These are phyloP conservation scores for Citrus australasica DNA, from an alignment of 345 rosid species.

Conservation along the genomic window DNA sequence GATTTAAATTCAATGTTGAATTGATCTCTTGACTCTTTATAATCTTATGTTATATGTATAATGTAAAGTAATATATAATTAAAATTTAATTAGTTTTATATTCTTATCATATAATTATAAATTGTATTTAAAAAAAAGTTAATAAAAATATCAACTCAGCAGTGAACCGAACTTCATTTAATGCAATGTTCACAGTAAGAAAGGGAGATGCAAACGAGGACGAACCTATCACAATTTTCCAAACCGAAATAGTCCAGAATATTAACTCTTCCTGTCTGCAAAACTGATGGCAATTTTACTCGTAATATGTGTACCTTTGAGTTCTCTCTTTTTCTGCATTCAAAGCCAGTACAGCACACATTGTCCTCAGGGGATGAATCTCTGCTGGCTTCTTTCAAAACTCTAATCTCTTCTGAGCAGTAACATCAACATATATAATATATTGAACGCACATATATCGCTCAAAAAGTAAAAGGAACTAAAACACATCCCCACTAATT, in stretches of 20 bases:
- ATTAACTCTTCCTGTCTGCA: constrained; percentile 3
- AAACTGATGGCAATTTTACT: constrained; percentile 6
- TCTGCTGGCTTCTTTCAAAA: constrained; percentile 22
- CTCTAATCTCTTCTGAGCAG: background rate
- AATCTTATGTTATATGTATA: too few species aligned
- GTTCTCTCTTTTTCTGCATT: background rate
- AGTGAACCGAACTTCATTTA: too few species aligned
- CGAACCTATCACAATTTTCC: background rate
- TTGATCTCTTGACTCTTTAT: too few species aligned
- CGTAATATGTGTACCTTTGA: constrained; percentile 25
- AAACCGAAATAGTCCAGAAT: background rate
- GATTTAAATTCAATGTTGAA: too few species aligned
- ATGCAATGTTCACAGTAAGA: background rate
- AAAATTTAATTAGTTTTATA: too few species aligned
- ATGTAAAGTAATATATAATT: too few species aligned
- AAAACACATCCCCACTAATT: background rate
- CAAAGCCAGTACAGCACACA: constrained; percentile 4
- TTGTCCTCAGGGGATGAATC: constrained; percentile 41
- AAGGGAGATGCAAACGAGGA: background rate
- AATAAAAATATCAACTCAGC: too few species aligned
- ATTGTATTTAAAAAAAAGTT: too few species aligned
- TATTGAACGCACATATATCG: background rate
- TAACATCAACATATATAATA: background rate
- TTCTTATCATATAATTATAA: too few species aligned
- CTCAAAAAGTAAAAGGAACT: background rate